Base-by-base conservation (phyloP, 2,329 filamentous ascomycete genomes). In the Arachnomyces sp. region DNA sequence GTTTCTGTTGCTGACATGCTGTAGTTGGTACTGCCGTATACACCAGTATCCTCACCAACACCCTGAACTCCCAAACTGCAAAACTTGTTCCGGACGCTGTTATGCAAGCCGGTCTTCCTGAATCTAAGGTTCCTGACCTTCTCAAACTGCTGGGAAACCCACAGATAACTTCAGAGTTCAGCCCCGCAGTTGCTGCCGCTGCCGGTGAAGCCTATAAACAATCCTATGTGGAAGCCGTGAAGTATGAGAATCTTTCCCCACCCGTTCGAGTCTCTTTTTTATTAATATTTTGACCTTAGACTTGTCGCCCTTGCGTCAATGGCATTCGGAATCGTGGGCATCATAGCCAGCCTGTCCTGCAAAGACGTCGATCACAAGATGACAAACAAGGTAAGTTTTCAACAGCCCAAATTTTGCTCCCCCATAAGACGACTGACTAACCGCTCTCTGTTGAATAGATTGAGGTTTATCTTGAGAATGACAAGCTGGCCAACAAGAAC, bases 21-120 rank as follows among this genome's bases (percentile, higher is more conserved):
- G 21, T 36, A 50, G 58, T 71, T 36, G 66, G 65, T 39, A 61
- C 57, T 17, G 57, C 62, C 1, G 57, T 67, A 15, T 71, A 69
- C 48, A 57, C 57, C 9, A 66, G 66, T 3, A 64, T 71, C 38
- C 52, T 65, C 28, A 63, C 55, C 38, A 69, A 67, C 38, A 55
- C 53, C 2, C 52, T 61, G 16, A 46, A 44, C 7, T 55, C 56
- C 9, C 52, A 55, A 36, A 59, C 57, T 5, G 46, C 45, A 5
- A 49, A 50, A 9, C 52, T 62, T 4, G 57, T 68, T 11, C 59
- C 63, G 2, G 31, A 48, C 1, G 65, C 64, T 1, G 65, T 52
- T 9, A 53, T 52, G 2, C 51, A 47, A 0, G 65, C 64, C 2
- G 63, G 64, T n/a, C 48, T 66, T 0, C 44, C 57, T 1, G 49